Evolutionary conservation across 345 rosid species (phyloP), one percentile per base, ranked within the genome.

Genomic region (Psidium friedrichsthalianum): DNA sequence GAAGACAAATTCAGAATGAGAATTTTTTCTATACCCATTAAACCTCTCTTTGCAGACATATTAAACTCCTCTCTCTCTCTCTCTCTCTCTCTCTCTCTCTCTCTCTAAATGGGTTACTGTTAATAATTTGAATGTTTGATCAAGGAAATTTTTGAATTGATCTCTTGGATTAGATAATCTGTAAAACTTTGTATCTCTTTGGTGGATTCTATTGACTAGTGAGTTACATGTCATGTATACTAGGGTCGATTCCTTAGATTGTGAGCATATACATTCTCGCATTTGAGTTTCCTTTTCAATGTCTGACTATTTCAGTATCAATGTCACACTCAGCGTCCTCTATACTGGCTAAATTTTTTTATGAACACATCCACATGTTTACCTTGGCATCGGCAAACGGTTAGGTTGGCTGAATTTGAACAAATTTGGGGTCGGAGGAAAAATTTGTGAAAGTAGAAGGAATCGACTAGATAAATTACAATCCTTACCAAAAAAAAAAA

Each of bases 241-340:
- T 64, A 5, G 2, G 24, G 24, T 32, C 24, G 21, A 16, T 16
- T 32, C 42, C 22, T 32, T 32, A 16, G 24, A 32, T 64, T 64
- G 24, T 64, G 44, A 32, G 24, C 21, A 32, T 16, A 4, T 64
- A 64, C 5, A 10, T 32, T 32, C 24, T 32, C 24, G 3, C 24
- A 16, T 64, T 64, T 29, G 44, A 32, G 1, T 61, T 61, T 61
- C 5, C 10, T 61, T 61, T 42, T 29, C 42, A 61, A 29, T 3
- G 10, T 27, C 20, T 14, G 0, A 29, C 5, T 21, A 32, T 64
- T 64, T 64, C 2, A 10, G 0, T 8, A 4, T 64, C 47, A 32
- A 16, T 0, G 24, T 64, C 24, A 18, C 8, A 32, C 4, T 3
- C 3, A 32, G 0, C 1, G 3, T 4, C 9, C 12, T 49, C 51